phyloP scores from a whole-genome alignment of 495 filamentous ascomycete species.

The Penicillium psychrofluorescens region DNA sequence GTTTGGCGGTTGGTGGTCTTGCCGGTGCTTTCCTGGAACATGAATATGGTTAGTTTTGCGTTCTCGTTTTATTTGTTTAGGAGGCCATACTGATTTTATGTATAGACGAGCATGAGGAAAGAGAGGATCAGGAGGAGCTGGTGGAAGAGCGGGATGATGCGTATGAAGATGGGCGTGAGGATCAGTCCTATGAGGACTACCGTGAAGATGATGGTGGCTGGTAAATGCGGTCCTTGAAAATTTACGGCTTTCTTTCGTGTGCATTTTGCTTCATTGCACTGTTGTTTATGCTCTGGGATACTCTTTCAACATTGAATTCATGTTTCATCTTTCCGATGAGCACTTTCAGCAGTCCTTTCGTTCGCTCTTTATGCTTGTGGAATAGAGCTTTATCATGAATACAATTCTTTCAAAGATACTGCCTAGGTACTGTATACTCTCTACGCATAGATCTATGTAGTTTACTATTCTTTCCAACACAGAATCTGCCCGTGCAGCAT shows the following conservation, averaged over 20 bases:
- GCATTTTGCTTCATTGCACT: too few species aligned
- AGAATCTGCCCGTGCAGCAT: slow-evolving; percentile 48
- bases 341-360: too few species aligned
- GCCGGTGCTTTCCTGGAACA: slow-evolving; percentile 50
- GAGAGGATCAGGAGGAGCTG: slow-evolving; percentile 3
- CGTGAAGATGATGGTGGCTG: slow-evolving; percentile 8
- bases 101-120: slow-evolving; percentile 9
- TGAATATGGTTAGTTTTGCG: slow-evolving; percentile 38
- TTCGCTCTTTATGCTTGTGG: too few species aligned
- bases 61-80: not conserved
- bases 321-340: too few species aligned
- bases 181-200: slow-evolving; percentile 16
- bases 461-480: slow-evolving; percentile 26
- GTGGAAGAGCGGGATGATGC: slow-evolving; percentile 4
- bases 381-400: too few species aligned
- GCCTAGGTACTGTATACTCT: too few species aligned
- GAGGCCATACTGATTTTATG: not conserved
- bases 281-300: too few species aligned
- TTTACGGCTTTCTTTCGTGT: too few species aligned
- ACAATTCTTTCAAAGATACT: too few species aligned
- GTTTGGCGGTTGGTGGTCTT: slow-evolving; percentile 47
- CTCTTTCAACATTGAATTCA: too few species aligned
- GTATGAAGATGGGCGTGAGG: slow-evolving; percentile 17
- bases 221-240: not conserved
- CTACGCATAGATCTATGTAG: too few species aligned